Conservation (phyloP, 495 filamentous ascomycete species). For the Rostrohypoxylon terebratum region DNA sequence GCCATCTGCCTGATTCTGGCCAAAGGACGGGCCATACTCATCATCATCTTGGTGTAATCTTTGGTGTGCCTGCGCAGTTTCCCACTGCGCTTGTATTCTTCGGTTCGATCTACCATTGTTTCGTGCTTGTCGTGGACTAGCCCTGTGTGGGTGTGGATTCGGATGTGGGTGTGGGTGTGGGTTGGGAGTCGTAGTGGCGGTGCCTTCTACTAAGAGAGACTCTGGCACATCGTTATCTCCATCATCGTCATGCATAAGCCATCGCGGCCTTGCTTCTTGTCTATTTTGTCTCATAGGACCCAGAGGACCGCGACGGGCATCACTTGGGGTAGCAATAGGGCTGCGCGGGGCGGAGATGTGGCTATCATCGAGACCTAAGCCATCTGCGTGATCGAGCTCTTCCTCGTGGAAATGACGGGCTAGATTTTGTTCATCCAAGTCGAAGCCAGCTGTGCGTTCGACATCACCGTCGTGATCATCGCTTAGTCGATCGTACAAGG, state of each 20-base stretch:
- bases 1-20: slow-evolving; percentile 45
- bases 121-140: slow-evolving; percentile 43
- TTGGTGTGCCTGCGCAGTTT: slow-evolving; percentile 71
- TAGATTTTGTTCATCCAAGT: slow-evolving; percentile 75
- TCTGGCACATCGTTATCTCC: slow-evolving; percentile 91
- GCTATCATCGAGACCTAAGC: slow-evolving; percentile 73
- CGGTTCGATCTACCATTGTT: slow-evolving; percentile 58
- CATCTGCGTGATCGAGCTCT: slow-evolving; percentile 72
- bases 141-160: slow-evolving; percentile 39
- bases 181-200: slow-evolving; percentile 51
- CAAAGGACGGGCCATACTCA: slow-evolving; percentile 43
- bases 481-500: slow-evolving; percentile 77
- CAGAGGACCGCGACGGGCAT: slow-evolving; percentile 18
- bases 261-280: slow-evolving; percentile 44
- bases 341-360: slow-evolving; percentile 67
- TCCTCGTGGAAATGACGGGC: slow-evolving; percentile 74
- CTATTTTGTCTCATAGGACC: slow-evolving; percentile 13
- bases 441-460: slow-evolving; percentile 75
- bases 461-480: slow-evolving; percentile 73
- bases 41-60: slow-evolving; percentile 65
- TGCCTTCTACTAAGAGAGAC: slow-evolving; percentile 82
- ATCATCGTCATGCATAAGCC: slow-evolving; percentile 71
- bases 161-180: slow-evolving; percentile 40
- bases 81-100: slow-evolving; percentile 72
- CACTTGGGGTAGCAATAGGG: slow-evolving; percentile 49